A percentile compares a stretch with the other conserved stretches of the same genome.
phyloP scores from a whole-genome alignment of 176 grass and related monocot genomes.

The Tillandsia fasciculata region DNA sequence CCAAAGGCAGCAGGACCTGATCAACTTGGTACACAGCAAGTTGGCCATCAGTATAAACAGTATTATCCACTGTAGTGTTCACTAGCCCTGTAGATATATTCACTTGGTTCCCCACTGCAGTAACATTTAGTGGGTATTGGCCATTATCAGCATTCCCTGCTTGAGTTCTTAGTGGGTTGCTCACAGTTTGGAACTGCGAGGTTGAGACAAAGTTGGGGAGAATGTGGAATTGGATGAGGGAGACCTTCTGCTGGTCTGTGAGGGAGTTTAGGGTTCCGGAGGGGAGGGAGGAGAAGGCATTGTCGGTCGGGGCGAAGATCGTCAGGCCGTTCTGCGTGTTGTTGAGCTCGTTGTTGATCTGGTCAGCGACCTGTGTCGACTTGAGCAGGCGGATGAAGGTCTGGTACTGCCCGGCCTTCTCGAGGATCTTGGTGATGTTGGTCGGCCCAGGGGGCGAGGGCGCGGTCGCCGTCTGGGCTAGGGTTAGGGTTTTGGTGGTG shows the following conservation, averaged over 20 bases:
- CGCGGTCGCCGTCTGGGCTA: conserved; percentile 23
- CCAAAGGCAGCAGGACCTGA: conserved; percentile 62
- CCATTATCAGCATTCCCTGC: conserved; percentile 49
- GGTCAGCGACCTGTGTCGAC: conserved; percentile 44
- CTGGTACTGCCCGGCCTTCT: conserved; percentile 76
- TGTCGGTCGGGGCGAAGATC: conserved; percentile 87
- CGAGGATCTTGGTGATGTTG: conserved; percentile 77
- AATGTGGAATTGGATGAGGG: conserved; percentile 80
- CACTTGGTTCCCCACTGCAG: conserved; percentile 41
- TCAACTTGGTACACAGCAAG: conserved; percentile 66
- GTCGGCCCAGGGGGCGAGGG: conserved; percentile 34
- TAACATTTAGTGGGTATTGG: conserved; percentile 71
- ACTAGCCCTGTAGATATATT: conserved; percentile 85
- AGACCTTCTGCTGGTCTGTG: conserved; percentile 62
- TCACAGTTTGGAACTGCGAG: conserved; percentile 74
- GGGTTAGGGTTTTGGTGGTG: background rate
- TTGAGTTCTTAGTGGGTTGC: conserved; percentile 87
- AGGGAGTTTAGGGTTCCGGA: conserved; percentile 84
- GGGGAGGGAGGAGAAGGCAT: conserved; percentile 69
- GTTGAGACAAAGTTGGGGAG: conserved; percentile 34
- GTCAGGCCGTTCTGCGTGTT: conserved; percentile 69
- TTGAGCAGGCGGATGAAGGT: conserved; percentile 61
- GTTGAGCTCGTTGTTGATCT: conserved; percentile 95
- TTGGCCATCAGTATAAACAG: conserved; percentile 43
- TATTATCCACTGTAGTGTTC: conserved; percentile 55